These are phyloP conservation scores for Fonsecaea nubica DNA, from an alignment of 2,329 filamentous ascomycete genomes.

Conservation along the genomic window DNA sequence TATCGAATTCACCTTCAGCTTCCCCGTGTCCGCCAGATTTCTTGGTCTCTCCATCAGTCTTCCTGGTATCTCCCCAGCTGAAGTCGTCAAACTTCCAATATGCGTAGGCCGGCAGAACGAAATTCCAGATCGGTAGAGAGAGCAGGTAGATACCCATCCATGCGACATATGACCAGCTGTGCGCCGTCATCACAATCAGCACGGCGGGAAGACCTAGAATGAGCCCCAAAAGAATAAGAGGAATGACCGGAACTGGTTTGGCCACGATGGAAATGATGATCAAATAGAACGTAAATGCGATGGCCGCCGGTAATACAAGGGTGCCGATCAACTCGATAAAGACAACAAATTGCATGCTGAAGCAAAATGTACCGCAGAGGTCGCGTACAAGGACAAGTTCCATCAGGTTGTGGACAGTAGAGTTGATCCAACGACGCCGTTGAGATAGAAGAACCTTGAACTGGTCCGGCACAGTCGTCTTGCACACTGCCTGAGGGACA, in stretches of 20 bases:
- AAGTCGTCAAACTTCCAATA: slow-evolving; percentile 99
- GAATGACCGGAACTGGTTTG: slow-evolving; percentile 81
- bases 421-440: slow-evolving; percentile 98
- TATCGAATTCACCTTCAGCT: slow-evolving; percentile 95
- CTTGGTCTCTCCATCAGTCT: slow-evolving; percentile 89
- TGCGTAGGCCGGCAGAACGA: slow-evolving; percentile 88
- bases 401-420: slow-evolving; percentile 98
- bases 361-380: slow-evolving; percentile 98
- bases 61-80: slow-evolving; percentile 96
- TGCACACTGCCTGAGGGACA: slow-evolving; percentile 97
- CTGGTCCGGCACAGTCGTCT: slow-evolving; percentile 91
- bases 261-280: slow-evolving; percentile 84
- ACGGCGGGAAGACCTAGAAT: slow-evolving; percentile 93
- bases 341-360: slow-evolving; percentile 99
- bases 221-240: slow-evolving; percentile 82
- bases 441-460: slow-evolving; percentile 94
- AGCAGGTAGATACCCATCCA: slow-evolving; percentile 98
- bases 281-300: slow-evolving; percentile 95
- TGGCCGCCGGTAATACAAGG: slow-evolving; percentile 91
- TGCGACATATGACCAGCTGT: slow-evolving; percentile 86
- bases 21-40: slow-evolving; percentile 75
- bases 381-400: slow-evolving; percentile 94
- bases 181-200: slow-evolving; percentile 90
- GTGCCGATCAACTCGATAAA: slow-evolving; percentile 95
- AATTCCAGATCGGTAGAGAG: slow-evolving; percentile 96